phyloP scores from a whole-genome alignment of 495 filamentous ascomycete genomes.

The Aspergillus affinis region DNA sequence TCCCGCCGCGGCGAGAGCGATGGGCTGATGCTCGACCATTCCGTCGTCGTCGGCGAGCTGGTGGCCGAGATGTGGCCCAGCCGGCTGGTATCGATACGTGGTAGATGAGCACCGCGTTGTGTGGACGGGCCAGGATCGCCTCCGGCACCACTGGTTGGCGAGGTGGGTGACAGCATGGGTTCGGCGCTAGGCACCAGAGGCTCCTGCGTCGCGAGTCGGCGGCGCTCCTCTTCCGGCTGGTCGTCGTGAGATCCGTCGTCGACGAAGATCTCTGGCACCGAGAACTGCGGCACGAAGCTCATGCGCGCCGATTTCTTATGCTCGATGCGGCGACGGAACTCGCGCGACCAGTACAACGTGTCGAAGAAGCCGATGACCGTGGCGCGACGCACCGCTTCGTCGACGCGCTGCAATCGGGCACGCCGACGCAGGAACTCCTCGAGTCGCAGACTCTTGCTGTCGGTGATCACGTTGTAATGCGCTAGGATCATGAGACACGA shows the following conservation, averaged over 20 bases:
- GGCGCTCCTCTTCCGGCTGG: slow-evolving; percentile 22
- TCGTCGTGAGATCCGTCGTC: slow-evolving; percentile 61
- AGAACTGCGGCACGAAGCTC: slow-evolving; percentile 74
- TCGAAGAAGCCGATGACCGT: slow-evolving; percentile 95
- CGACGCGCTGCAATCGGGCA: slow-evolving; percentile 88
- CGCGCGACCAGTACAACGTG: slow-evolving; percentile 84
- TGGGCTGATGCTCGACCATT: slow-evolving; percentile 47
- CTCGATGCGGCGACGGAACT: slow-evolving; percentile 72
- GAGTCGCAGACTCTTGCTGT: slow-evolving; percentile 89
- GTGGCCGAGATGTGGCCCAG: slow-evolving; percentile 29
- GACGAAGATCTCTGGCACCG: slow-evolving; percentile 87
- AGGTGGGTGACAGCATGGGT: slow-evolving; percentile 41
- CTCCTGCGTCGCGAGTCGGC: neutral
- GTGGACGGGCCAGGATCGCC: slow-evolving; percentile 23
- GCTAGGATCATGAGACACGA: slow-evolving; percentile 94
- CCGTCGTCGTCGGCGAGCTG: slow-evolving; percentile 40
- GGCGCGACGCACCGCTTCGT: slow-evolving; percentile 87
- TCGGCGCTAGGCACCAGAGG: slow-evolving; percentile 10
- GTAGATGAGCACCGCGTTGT: slow-evolving; percentile 21
- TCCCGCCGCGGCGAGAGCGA: slow-evolving; percentile 40
- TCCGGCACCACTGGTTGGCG: slow-evolving; percentile 15
- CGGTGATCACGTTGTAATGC: slow-evolving; percentile 98
- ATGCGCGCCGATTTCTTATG: slow-evolving; percentile 69
- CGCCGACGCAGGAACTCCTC: slow-evolving; percentile 94
- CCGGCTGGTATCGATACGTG: slow-evolving; percentile 44